Conservation (phyloP, 305 asterid species). For the Solanum hybrid region DNA sequence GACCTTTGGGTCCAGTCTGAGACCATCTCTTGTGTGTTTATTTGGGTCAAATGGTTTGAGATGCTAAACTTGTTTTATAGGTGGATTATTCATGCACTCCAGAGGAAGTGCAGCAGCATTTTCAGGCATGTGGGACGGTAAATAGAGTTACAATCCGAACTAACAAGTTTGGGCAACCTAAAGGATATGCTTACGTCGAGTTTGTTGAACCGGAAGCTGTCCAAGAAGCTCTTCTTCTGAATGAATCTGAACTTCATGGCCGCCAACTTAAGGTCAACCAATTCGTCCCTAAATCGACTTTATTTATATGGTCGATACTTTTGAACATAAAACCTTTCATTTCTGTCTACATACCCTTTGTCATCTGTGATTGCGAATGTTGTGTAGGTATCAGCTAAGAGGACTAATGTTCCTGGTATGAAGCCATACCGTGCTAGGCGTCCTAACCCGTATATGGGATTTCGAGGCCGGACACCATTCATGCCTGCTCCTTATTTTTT, state of each 20-base stretch:
- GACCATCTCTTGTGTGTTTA: neutral
- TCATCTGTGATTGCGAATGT: neutral
- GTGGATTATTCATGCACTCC: constrained; percentile 12
- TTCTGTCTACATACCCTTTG: neutral
- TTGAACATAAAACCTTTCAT: neutral
- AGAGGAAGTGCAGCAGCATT: constrained; percentile 11
- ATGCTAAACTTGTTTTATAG: neutral
- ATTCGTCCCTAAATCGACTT: neutral
- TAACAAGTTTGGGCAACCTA: constrained; percentile 11
- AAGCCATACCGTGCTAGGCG: constrained; percentile 29
- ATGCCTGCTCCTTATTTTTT: constrained; percentile 41
- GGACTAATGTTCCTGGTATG: constrained; percentile 34
- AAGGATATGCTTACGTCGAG: constrained; percentile 10
- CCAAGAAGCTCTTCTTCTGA: constrained; percentile 4
- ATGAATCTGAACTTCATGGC: constrained; percentile 11
- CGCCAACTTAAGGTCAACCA: constrained; percentile 8
- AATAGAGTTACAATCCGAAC: constrained; percentile 11
- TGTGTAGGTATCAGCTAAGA: constrained; percentile 22
- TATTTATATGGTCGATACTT: neutral
- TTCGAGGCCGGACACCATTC: constrained; percentile 40
- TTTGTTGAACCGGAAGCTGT: constrained; percentile 8
- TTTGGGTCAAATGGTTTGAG: neutral
- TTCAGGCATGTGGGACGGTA: constrained; percentile 5
- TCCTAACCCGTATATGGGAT: constrained; percentile 40
- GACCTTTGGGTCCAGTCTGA: neutral